These are phyloP conservation scores for Seminavis robusta DNA, from an alignment of 108 stramenopile genomes.

Conservation along the genomic window DNA sequence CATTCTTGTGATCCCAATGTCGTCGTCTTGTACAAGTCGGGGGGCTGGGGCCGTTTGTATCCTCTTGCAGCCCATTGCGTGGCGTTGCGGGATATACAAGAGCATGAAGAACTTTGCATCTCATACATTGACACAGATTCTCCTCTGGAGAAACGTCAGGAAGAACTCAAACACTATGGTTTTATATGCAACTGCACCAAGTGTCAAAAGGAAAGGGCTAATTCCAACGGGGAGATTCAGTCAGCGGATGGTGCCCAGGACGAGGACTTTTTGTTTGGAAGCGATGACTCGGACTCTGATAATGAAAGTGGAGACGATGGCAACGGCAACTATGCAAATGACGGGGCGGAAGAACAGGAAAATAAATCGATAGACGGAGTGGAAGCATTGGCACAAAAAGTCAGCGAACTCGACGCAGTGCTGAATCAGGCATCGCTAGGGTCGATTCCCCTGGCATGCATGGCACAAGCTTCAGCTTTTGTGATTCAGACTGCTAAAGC, in stretches of 20 bases:
- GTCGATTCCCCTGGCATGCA: slow-evolving; percentile 22
- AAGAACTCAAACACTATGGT: slow-evolving; percentile 70
- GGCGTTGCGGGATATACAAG: slow-evolving; percentile 55
- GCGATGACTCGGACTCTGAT: slow-evolving; percentile 32
- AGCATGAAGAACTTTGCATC: slow-evolving; percentile 79
- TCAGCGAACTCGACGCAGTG: slow-evolving; percentile 26
- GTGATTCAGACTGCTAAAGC: slow-evolving; percentile 4
- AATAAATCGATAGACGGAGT: slow-evolving; percentile 4
- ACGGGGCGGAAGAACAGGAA: background rate
- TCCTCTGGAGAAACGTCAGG: slow-evolving; percentile 36
- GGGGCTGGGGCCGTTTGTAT: slow-evolving; percentile 38
- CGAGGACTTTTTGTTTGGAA: slow-evolving; percentile 31
- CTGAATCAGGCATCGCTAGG: slow-evolving; percentile 23
- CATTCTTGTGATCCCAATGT: slow-evolving; percentile 81
- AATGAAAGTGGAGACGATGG: slow-evolving; percentile 16
- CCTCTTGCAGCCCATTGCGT: slow-evolving; percentile 61
- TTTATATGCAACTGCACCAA: slow-evolving; percentile 68
- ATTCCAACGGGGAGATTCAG: background rate
- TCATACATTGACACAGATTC: slow-evolving; percentile 63
- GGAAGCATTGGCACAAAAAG: slow-evolving; percentile 10
- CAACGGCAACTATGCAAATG: background rate
- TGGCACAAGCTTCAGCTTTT: slow-evolving; percentile 28
- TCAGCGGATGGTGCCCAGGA: slow-evolving; percentile 3
- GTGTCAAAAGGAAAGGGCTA: slow-evolving; percentile 30
- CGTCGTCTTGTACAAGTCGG: slow-evolving; percentile 39